Evolutionary conservation across 192 early-diverging fungal species (phyloP), one percentile per base, ranked within the genome.

Genomic region (Linnemannia zychae): DNA sequence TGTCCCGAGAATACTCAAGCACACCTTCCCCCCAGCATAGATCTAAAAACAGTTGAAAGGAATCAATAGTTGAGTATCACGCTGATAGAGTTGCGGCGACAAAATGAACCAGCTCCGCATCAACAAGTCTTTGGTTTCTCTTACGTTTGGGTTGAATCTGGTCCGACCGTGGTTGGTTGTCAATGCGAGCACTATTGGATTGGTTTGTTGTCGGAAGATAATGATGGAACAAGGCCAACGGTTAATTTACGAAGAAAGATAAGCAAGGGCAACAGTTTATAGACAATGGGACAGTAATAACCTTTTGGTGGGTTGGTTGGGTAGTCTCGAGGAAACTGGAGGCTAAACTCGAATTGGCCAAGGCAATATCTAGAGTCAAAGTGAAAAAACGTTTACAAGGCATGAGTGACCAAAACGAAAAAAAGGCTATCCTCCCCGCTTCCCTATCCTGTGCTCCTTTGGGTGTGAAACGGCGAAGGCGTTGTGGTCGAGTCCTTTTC

Each of bases 81-180:
- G 15, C 6, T 57, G 52, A 57, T 57, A 57, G 52, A 11, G 52
- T 57, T 57, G 52, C 0, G 12, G 52, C 22, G 53, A 57, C 24
- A 31, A 2, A 13, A 60, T 5, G 53, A 60, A 24, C 53, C 53
- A 2, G 28, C 6, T 18, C 50, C 50, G 50, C 20, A 44, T 22
- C 53, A 24, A 28, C 1, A 24, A 60, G 57, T 33, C 28, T 63
- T 15, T 24, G 15, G 6, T 12, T 63, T 63, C 69, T 22, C 91
- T 86, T 68, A 93, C 91, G 78, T 94, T 94, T 17, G 93, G 93
- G 49, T 94, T 94, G 86, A 94, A 94, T 49, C 93, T 82, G 12
- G 83, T 77, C 18, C 87, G 47, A 17, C 88, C 88, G 18, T 85
- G 63, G 48, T 84, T 87, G 57, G 92, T 94, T 2, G 93, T 94